Evolutionary conservation across 2,329 filamentous ascomycete species (phyloP), one percentile per base, ranked within the genome.

Genomic region (Aspergillus proliferans): DNA sequence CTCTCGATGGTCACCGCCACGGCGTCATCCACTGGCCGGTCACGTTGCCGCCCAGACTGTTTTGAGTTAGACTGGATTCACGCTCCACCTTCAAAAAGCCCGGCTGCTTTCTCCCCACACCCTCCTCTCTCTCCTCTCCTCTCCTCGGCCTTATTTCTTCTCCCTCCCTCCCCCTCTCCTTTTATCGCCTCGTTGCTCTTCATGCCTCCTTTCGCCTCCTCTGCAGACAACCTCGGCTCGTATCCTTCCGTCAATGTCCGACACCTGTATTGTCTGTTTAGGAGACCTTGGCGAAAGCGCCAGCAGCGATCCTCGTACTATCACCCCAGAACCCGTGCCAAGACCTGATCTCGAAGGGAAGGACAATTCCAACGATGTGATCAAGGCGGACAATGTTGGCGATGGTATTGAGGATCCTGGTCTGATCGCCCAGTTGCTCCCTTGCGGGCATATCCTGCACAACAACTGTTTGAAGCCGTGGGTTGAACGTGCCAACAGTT

Each of bases 401-500:
- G 58, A 58, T 48, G 58, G 58, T 50, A 48, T 39, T 49, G 74
- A 79, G 52, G 71, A 76, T 50, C 55, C 61, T n/a, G 55, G 59
- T 48, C 76, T 79, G 54, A 78, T 85, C 60, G 82, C 82, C 51
- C 81, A 83, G 62, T 64, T 85, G 24, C 66, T 84, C 52, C 85
- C 89, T 43, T 98, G 93, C 71, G 87, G 88, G 50, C 94, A 98
- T 76, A 81, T 91, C 59, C 78, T 98, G 59, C 93, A 98, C 73
- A 86, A 98, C 73, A 84, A 86, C 46, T 98, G 93, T 70, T 79
- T 98, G 58, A 86, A 87, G 60, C 88, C 90, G 59, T 98, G 93
- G 93, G 89, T 92, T 42, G 88, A 94, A 71, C 87, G 94, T 69
- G 92, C 93, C 55, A 98, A 97, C 72, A 96, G 91, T 67, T 98